phyloP scores from a whole-genome alignment of 805 yeast genomes.

The Saccharomycopsis oosterbeekiorum region DNA sequence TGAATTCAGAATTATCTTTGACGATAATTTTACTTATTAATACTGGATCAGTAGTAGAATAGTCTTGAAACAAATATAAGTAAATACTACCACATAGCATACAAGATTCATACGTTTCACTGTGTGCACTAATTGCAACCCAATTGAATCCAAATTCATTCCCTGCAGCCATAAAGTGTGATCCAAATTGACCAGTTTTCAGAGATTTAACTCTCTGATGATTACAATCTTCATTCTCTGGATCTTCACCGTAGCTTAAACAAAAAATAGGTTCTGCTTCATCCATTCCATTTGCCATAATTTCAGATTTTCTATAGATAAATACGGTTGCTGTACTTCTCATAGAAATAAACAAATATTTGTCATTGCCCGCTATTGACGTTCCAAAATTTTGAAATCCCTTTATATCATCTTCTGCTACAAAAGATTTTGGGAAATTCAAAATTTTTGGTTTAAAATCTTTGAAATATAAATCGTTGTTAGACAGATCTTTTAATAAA shows the following conservation, averaged over 20 bases:
- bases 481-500: slow-evolving; percentile 14
- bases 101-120: slow-evolving; percentile 24
- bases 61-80: slow-evolving; percentile 21
- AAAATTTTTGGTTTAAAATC: slow-evolving; percentile 3
- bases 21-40: background rate
- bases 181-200: slow-evolving; percentile 25
- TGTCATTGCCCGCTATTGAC: slow-evolving; percentile 23
- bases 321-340: slow-evolving; percentile 31
- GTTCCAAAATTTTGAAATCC: slow-evolving; percentile 37
- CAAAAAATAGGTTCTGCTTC: background rate
- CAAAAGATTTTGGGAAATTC: slow-evolving; percentile 19
- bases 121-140: slow-evolving; percentile 26
- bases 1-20: slow-evolving; percentile 1
- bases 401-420: slow-evolving; percentile 2
- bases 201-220: slow-evolving; percentile 20
- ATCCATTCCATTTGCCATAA: background rate
- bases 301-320: slow-evolving; percentile 21
- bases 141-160: slow-evolving; percentile 19
- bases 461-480: background rate
- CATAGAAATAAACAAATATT: slow-evolving; percentile 28
- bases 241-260: background rate
- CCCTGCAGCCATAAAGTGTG: slow-evolving; percentile 20
- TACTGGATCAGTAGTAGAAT: background rate
- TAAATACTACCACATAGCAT: slow-evolving; percentile 34
- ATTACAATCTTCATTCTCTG: background rate